Evolutionary conservation across 257 asterid genomes (phyloP), one percentile per base, ranked within the genome.

Genomic region (Cordia subcordata): DNA sequence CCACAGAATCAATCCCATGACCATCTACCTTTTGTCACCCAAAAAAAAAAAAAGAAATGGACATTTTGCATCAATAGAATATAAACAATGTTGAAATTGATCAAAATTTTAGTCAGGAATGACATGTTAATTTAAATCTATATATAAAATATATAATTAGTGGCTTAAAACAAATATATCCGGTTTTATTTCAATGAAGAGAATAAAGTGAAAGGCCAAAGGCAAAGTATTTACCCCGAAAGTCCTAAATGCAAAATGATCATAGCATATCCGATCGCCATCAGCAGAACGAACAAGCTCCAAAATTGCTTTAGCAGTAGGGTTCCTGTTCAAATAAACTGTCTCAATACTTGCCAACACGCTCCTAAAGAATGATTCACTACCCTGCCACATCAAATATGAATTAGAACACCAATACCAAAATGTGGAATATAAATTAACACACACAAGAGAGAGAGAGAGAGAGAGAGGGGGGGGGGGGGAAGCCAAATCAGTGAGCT

Each of bases 1-100:
- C 88, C 81, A 89, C 72, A 13, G 97, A 89, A 61, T 81, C 91
- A 67, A 93, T 89, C 52, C 97, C 99, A 77, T 92, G 89, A 22
- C 77, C 95, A 72, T 81, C 74, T 37, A 84, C 89, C 98, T 91
- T 61, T 44, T 13, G 15, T 53, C 23, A 20, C 58, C n/a, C n/a
- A n/a, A n/a, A n/a, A n/a, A n/a, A 39, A 59, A 23, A 16, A 58
- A 23, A 18, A 12, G 10, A 52, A 8, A 52, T 27, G 35, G 4
- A 19, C 4, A 2, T 52, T 23, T 20, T 52, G 8, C 13, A 13
- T 18, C 6, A 20, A 8, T 18, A 19, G n/a, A 20, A 47, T 10
- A 15, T 47, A 20, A 19, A 47, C 11, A 16, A 47, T n/a, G 10
- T 14, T 6, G 9, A 37, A 27, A 17, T 22, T 13, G 15, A 18